These are phyloP conservation scores for Priceomyces melissophilus DNA, from an alignment of 805 yeast species.

Conservation along the genomic window DNA sequence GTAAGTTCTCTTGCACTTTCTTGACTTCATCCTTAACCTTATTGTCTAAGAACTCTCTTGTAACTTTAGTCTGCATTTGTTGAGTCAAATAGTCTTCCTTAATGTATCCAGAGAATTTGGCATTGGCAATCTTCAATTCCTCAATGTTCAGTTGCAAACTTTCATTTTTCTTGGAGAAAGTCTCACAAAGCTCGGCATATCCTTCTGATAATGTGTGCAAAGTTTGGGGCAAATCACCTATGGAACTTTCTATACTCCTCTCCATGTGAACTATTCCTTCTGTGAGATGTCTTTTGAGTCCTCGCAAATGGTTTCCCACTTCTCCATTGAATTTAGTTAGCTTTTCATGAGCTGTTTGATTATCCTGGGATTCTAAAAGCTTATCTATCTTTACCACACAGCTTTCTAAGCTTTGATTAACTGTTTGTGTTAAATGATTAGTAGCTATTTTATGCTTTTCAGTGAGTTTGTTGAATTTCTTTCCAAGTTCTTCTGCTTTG, in stretches of 20 bases:
- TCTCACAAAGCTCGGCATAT: background rate
- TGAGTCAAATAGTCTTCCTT: conserved; percentile 12
- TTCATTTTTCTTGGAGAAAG: background rate
- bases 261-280: background rate
- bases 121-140: conserved; percentile 11
- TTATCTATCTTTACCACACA: conserved; percentile 6
- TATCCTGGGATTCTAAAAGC: conserved; percentile 1
- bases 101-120: conserved; percentile 13
- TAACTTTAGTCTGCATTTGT: background rate
- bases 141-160: conserved; percentile 7
- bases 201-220: conserved; percentile 1
- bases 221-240: conserved; percentile 2
- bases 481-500: conserved; percentile 5
- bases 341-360: background rate
- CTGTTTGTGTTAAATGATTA: conserved; percentile 5
- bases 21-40: conserved; percentile 5
- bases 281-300: background rate
- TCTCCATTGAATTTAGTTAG: background rate
- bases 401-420: conserved; percentile 5
- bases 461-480: conserved; percentile 5
- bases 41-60: conserved; percentile 2
- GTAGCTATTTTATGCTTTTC: conserved; percentile 8
- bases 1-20: conserved; percentile 1
- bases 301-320: background rate
- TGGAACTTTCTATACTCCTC: background rate